Evolutionary conservation across 345 rosid species (phyloP).

Genomic region (Turritis glabra): DNA sequence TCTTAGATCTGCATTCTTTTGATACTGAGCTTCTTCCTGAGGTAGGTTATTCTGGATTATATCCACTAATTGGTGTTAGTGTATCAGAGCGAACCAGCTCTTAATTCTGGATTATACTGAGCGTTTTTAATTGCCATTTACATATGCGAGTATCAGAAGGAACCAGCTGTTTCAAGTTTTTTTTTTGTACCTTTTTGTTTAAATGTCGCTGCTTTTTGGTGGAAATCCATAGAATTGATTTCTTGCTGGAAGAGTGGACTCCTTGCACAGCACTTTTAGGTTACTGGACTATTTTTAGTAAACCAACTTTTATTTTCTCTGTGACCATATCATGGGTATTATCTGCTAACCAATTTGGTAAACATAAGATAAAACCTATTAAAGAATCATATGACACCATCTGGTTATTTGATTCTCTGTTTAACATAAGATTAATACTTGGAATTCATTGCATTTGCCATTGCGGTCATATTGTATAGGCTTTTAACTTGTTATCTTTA

Average conservation of each 20-base stretch:
- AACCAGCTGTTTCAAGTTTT: slow-evolving; percentile 10
- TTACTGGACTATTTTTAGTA: slow-evolving; percentile 31
- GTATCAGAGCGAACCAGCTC: no score
- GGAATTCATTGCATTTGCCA: background rate
- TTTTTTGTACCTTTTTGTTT: background rate
- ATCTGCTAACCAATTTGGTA: background rate
- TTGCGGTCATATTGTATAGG: background rate
- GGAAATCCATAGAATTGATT: background rate
- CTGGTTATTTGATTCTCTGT: slow-evolving; percentile 17
- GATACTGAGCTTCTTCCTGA: slow-evolving; percentile 96
- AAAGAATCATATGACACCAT: background rate
- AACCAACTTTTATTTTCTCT: background rate
- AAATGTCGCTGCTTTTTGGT: slow-evolving; percentile 19
- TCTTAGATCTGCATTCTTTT: slow-evolving; percentile 92
- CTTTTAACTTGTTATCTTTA: slow-evolving; percentile 25
- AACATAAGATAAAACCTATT: background rate
- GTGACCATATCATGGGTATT: background rate
- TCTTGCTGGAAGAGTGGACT: slow-evolving; percentile 28
- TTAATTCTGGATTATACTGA: no score
- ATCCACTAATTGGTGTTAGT: no score
- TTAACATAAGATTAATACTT: background rate
- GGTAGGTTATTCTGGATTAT: no score
- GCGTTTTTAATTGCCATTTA: background rate
- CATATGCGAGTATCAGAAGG: background rate
- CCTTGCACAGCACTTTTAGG: background rate